Base-by-base conservation (phyloP, 2,329 filamentous ascomycete species). In the Diaporthe sp. region DNA sequence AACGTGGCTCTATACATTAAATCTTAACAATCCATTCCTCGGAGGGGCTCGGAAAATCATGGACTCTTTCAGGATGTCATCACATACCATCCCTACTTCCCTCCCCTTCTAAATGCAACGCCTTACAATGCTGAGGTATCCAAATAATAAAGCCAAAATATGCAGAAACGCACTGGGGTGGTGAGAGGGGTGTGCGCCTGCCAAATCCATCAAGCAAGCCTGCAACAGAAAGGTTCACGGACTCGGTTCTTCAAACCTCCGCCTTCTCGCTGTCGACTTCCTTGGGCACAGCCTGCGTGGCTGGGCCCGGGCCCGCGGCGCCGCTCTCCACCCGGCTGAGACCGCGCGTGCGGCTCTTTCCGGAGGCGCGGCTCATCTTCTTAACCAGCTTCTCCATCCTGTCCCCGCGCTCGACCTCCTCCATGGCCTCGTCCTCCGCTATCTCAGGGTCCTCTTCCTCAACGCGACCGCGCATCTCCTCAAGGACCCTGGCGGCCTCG, bases 351-450 rank as follows among this genome's bases (percentile, higher is more conserved):
- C 68, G 73, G 61, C 73, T 76, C 73, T 53, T 60, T 6, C 73
- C 70, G 39, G 75, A 76, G 46, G 72, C 70, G 37, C 62, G 61
- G 60, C 73, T 75, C 76, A 77, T 75, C 19, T 65, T 51, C 70
- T 75, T 77, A 55, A 73, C 76, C 31, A 77, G 72, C 53, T 71
- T 72, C 75, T 77, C 51, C 44, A 76, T 75, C n/a, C 61, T 55
- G 28, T 75, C 74, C 1, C 68, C 75, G 5, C 74, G 60, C 44
- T 71, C 72, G 15, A 74, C 75, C 71, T 74, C 76, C 61, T 72
- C 72, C 72, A 74, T 73, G 15, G 74, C 75, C 60, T 76, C 75
- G 55, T 70, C 71, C 72, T 77, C 76, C 8, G 71, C 75, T 44
- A 42, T 44, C 58, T 75, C 75, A 6, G 46, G 71, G 37, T 73